A percentile compares a stretch with the other conserved stretches of the same genome.
These are phyloP conservation scores for Eucalyptus polybractea DNA, from an alignment of 345 rosid species.

Conservation along the genomic window DNA sequence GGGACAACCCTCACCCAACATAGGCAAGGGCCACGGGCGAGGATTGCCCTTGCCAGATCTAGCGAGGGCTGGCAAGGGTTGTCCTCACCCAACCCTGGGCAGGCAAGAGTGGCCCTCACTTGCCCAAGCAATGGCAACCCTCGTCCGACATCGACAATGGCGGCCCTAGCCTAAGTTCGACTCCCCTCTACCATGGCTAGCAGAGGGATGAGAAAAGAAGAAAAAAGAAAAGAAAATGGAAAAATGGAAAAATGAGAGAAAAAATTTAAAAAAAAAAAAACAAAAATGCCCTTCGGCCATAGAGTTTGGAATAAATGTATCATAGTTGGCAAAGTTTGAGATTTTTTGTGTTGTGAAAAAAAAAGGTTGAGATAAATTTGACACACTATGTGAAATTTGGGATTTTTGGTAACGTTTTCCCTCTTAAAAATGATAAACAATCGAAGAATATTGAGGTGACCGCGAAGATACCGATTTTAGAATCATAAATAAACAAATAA, in stretches of 20 bases:
- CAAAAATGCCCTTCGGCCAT: too few relatives aligned
- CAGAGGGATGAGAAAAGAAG: fast-evolving
- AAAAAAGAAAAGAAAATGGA: too few relatives aligned
- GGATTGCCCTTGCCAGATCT: too few relatives aligned
- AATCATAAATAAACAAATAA: neutral
- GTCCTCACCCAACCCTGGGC: neutral
- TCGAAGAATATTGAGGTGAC: neutral
- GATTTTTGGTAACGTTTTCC: neutral
- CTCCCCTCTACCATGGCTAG: neutral
- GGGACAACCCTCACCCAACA: neutral
- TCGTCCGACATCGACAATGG: too few relatives aligned
- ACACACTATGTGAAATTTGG: neutral
- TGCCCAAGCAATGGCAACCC: fast-evolving
- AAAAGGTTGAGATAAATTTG: neutral
- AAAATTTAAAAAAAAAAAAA: too few relatives aligned
- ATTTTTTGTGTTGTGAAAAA: neutral
- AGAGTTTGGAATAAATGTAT: too few relatives aligned
- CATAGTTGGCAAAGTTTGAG: neutral
- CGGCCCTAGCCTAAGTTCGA: neutral
- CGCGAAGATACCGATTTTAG: neutral
- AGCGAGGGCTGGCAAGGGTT: too few relatives aligned
- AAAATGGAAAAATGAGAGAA: too few relatives aligned
- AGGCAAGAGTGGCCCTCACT: neutral
- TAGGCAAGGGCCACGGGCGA: fast-evolving
- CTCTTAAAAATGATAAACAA: neutral